phyloP scores from a whole-genome alignment of 129 eudicot genomes.

The Flaveria brownii region DNA sequence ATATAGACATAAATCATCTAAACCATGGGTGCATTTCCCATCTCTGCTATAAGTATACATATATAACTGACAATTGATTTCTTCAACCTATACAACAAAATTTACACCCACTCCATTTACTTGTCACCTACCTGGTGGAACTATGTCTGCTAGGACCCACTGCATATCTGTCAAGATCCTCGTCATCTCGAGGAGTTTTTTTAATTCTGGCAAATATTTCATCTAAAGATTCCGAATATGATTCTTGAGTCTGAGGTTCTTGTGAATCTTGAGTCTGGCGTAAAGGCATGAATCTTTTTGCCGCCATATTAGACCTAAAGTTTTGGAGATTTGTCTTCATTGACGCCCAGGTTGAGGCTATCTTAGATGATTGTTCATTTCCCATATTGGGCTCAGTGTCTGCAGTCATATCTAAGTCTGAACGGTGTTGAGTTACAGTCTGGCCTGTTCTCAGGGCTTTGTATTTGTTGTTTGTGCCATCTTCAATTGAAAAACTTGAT shows the following conservation, averaged over 20 bases:
- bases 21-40: constrained; percentile 17
- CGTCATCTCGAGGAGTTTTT: constrained; percentile 35
- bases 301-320: constrained; percentile 56
- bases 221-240: constrained; percentile 76
- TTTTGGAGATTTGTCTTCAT: constrained; percentile 63
- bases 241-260: constrained; percentile 29
- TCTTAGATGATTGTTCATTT: constrained; percentile 37
- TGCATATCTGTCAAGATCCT: constrained; percentile 39
- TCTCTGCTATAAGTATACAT: constrained; percentile 24
- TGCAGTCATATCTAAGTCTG: background rate
- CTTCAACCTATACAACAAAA: constrained; percentile 38
- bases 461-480: constrained; percentile 28
- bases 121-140: background rate
- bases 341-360: constrained; percentile 69
- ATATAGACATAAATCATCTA: constrained; percentile 21
- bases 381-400: constrained; percentile 8
- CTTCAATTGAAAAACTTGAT: constrained; percentile 24
- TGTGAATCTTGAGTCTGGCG: constrained; percentile 48
- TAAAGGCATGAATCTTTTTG: constrained; percentile 66
- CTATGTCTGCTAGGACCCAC: constrained; percentile 35
- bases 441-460: constrained; percentile 44
- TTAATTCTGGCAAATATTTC: constrained; percentile 76
- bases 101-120: constrained; percentile 13
- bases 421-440: background rate
- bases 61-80: background rate